These are phyloP conservation scores for Mortierella sp. DNA, from an alignment of 371 early-diverging fungal species.

Conservation along the genomic window DNA sequence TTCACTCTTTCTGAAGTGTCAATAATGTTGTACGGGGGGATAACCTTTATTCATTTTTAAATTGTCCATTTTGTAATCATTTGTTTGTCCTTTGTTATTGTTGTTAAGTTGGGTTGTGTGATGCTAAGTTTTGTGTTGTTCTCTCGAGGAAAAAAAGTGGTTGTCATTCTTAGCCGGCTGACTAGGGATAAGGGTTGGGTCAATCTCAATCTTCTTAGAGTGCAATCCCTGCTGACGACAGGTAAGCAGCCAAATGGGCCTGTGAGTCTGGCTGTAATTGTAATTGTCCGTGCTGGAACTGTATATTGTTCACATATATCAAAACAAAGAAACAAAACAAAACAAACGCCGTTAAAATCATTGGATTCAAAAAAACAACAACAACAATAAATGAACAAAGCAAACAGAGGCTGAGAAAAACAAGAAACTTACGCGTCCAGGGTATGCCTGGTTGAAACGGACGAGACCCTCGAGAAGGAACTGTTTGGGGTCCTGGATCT, in stretches of 20 bases:
- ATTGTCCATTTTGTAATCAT: neutral
- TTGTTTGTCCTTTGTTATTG: neutral
- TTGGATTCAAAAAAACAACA: neutral
- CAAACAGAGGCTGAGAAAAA: neutral
- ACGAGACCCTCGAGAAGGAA: conserved; percentile 43
- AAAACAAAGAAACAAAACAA: neutral
- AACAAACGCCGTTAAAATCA: neutral
- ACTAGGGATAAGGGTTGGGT: neutral
- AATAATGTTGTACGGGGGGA: neutral
- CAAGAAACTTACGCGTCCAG: conserved; percentile 46
- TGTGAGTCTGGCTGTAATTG: conserved; percentile 54
- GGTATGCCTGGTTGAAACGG: conserved; percentile 52
- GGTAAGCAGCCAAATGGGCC: conserved; percentile 32
- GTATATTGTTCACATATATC: neutral
- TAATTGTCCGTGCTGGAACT: conserved; percentile 51
- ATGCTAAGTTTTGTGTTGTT: too few species aligned
- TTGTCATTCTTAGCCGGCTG: too few species aligned
- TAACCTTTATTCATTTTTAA: neutral
- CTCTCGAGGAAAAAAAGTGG: too few species aligned
- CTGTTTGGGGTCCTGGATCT: conserved; percentile 53
- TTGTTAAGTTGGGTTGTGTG: neutral
- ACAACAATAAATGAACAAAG: neutral
- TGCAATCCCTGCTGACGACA: conserved; percentile 39
- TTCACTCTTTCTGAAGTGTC: neutral
- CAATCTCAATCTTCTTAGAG: conserved; percentile 8